Base-by-base conservation (phyloP, 208 protist species). In the Tetramitus jugosus region DNA sequence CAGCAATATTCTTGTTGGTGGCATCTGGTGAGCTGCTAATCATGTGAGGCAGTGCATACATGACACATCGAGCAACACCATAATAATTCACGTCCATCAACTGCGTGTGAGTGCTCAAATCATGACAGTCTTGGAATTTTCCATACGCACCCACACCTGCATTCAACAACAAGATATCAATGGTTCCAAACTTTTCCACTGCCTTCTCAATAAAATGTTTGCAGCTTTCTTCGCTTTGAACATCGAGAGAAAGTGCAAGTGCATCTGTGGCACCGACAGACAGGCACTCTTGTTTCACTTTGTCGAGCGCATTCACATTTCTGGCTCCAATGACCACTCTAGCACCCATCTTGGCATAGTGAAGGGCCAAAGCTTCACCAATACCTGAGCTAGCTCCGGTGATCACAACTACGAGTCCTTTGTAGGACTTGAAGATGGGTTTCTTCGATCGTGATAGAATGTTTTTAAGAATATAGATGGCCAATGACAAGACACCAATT, bases 81-180 rank as follows among this genome's bases (percentile, higher is more conserved):
- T 43, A 68, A 14, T 37, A 68, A 43, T 68, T 68, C 3, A 68
- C 62, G 42, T 68, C 62, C 62, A 68, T 68, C 23, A 68, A 68
- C 26, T 43, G 39, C 17, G 39, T 68, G 7, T 68, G 62, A 43
- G 39, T 3, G 29, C 29, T 23, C 20, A 68, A 68, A 68, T 68
- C 29, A 7, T 13, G 4, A 40, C 3, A 43, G 23, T 68, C 62
- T 43, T 68, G 35, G 42, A 68, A 68, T 68, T 37, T 39, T 20
- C 29, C 33, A 4, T 43, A n/a, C 35, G 33, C 29, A n/a, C 35
- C 31, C 26, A 68, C 29, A 10, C 62, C 62, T 43, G 62, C 62
- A n/a, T 68, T 68, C 17, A 68, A n/a, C n/a, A 68, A 43, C 10
- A 68, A 42, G 42, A 68, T 68, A 42, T 68, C n/a, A 68, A 68